Evolutionary conservation across 495 filamentous ascomycete genomes (phyloP).

Genomic region (Parachaetomium inaequale): DNA sequence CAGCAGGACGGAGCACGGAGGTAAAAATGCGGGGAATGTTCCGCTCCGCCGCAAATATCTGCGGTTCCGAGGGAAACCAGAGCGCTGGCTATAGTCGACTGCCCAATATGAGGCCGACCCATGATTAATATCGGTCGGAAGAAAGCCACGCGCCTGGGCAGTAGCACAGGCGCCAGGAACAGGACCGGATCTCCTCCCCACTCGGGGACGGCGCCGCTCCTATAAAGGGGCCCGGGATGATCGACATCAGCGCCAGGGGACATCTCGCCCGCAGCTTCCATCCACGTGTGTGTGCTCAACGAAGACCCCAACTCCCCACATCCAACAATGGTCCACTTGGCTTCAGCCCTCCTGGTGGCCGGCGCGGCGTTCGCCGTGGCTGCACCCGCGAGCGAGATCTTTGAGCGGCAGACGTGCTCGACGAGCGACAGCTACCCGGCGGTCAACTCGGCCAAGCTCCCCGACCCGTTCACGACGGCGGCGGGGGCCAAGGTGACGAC

Average conservation of each 20-base stretch:
- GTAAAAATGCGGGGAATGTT: conserved; percentile 22
- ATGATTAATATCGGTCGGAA: conserved; percentile 32
- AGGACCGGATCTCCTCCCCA: background rate
- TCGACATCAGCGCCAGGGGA: conserved; percentile 11
- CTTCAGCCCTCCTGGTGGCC: conserved; percentile 41
- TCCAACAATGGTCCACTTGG: conserved; percentile 42
- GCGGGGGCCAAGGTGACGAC: conserved; percentile 44
- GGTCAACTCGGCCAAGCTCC: conserved; percentile 42
- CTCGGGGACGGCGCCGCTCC: conserved; percentile 1
- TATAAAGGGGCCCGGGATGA: conserved; percentile 22
- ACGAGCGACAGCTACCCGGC: conserved; percentile 25
- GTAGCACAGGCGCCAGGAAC: conserved; percentile 18
- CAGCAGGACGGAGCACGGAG: conserved; percentile 10
- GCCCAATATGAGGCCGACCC: conserved; percentile 18
- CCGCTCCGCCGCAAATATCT: conserved; percentile 15
- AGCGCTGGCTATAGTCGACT: conserved; percentile 16
- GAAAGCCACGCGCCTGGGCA: conserved; percentile 27
- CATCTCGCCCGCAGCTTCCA: background rate
- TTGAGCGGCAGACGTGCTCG: conserved; percentile 42
- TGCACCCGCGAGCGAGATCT: conserved; percentile 42
- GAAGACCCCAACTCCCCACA: background rate
- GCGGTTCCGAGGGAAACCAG: conserved; percentile 11
- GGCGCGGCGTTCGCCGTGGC: conserved; percentile 41
- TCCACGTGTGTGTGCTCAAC: conserved; percentile 6
- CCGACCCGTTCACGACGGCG: conserved; percentile 50